Base-by-base conservation (phyloP, 345 rosid species). In the Moringa oleifera region DNA sequence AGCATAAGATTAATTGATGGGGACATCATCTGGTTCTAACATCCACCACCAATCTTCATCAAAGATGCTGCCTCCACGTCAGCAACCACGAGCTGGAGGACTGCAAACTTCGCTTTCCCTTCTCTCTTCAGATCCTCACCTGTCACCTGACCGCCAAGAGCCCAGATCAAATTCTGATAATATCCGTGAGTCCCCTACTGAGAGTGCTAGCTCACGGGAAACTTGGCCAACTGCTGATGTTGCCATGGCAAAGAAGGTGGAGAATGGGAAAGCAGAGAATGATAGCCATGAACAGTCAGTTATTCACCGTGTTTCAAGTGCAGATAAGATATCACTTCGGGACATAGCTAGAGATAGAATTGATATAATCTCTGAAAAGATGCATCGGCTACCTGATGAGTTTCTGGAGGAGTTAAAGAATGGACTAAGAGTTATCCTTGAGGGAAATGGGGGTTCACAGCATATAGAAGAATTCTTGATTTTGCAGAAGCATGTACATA, bases 181-280 rank as follows among this genome's bases (percentile, higher is more conserved):
- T 51, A 75, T 77, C 33, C 95, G 84, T 7, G 97, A 91, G 71
- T 95, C 97, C 10, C 99, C 99, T 37, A 86, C 97, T 31, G 97
- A 89, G 76, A 95, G 97, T 77, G 97, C 97, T 2, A 91, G 96
- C 77, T 95, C 97, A 33, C 80, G 82, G 62, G 99, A 95, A 62
- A 95, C 96, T 18, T 95, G 97, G 96, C 96, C 95, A 31, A 71
- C 90, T 75, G 80, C 86, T 2, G 86, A 87, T 66, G 84, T 77
- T 61, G 74, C 74, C 45, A 60, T 73, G 72, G 77, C 71, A 18
- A 86, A 80, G 81, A 86, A 91, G 83, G 51, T 83, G 77, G 95
- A 75, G 51, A 88, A 85, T 63, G 86, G 83, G 51, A 95, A 85
- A 72, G 64, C 71, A 25, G 96, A 79, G 56, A 79, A 78, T 54